Evolutionary conservation across 805 yeast genomes (phyloP).

Genomic region (Hanseniaspora valbyensis): DNA sequence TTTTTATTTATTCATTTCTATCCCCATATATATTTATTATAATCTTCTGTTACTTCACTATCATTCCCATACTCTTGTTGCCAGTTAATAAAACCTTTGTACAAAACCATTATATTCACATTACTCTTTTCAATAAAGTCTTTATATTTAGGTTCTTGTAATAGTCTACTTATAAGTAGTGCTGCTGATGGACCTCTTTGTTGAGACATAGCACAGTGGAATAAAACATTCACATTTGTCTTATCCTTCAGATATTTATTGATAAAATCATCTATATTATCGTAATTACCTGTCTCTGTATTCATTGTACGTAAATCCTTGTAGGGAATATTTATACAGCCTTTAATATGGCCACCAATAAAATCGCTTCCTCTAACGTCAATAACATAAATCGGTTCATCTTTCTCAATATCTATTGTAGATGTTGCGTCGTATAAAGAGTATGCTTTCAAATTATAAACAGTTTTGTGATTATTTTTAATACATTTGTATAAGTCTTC

Average conservation of each 20-base stretch:
- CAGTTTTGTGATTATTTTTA: conserved; percentile 2
- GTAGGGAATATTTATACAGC: conserved; percentile 25
- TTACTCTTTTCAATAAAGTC: conserved; percentile 21
- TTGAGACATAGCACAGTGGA: conserved; percentile 86
- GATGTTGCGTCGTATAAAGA: not conserved
- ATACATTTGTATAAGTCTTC: conserved; percentile 12
- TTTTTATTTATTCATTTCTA: not conserved
- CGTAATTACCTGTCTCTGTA: conserved; percentile 30
- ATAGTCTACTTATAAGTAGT: conserved; percentile 38
- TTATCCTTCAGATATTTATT: conserved; percentile 21
- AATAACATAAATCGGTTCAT: conserved; percentile 34
- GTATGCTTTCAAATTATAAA: not conserved
- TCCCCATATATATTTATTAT: conserved; percentile 37
- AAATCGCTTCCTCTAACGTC: conserved; percentile 82
- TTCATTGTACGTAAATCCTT: conserved; percentile 13
- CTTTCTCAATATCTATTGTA: not conserved
- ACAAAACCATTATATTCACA: conserved; percentile 54
- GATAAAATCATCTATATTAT: conserved; percentile 41
- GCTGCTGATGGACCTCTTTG: conserved; percentile 88
- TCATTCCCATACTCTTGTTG: conserved; percentile 65
- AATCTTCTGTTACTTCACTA: conserved; percentile 48
- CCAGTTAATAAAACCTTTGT: conserved; percentile 85
- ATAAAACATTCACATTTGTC: conserved; percentile 45
- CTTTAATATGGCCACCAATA: conserved; percentile 44
- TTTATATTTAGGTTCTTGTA: conserved; percentile 19